Evolutionary conservation across 202 grass and related monocot species (phyloP).

Genomic region (Panicum virgatum): DNA sequence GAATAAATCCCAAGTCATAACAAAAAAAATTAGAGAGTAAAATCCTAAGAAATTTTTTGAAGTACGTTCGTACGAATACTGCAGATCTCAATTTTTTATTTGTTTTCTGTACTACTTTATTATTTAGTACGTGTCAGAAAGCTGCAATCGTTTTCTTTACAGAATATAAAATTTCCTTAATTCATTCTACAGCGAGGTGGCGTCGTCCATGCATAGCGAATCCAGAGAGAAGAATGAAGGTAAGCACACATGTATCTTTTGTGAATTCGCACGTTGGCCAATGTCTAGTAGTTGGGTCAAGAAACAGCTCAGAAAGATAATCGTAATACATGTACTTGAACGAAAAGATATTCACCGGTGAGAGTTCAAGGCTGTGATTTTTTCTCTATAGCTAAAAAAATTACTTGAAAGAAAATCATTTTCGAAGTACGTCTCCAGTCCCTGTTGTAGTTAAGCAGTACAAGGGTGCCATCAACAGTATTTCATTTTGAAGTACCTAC

Average conservation of each 20-base stretch:
- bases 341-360: too few species aligned
- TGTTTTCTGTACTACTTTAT: neutral
- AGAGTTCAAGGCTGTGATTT: too few species aligned
- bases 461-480: too few species aligned
- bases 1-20: neutral
- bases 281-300: neutral
- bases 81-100: neutral
- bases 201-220: neutral
- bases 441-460: too few species aligned
- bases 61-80: neutral
- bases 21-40: neutral
- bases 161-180: neutral
- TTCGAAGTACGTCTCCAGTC: too few species aligned
- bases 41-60: neutral
- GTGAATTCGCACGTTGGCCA: neutral
- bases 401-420: too few species aligned
- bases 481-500: too few species aligned
- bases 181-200: neutral
- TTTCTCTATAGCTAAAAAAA: too few species aligned
- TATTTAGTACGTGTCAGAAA: neutral
- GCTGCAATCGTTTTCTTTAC: neutral
- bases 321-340: too few species aligned
- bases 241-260: neutral
- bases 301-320: neutral
- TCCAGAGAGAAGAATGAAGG: neutral